These are phyloP conservation scores for Penicillium parvum DNA, from an alignment of 495 filamentous ascomycete genomes.

Conservation along the genomic window DNA sequence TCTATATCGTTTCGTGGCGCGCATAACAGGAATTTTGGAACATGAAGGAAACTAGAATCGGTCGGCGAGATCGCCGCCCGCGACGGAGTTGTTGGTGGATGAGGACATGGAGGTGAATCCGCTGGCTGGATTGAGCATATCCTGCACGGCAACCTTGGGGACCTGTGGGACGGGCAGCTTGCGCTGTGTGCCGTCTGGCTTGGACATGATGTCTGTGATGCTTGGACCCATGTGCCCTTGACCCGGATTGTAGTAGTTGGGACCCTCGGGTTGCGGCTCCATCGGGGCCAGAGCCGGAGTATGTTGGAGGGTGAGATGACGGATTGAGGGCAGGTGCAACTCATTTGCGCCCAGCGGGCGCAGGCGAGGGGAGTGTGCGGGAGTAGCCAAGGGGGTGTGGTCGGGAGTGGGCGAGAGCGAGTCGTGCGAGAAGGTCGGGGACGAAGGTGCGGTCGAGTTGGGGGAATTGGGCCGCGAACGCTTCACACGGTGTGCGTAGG, in stretches of 20 bases:
- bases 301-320: constrained; percentile 79
- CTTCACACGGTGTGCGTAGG: constrained; percentile 68
- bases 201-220: constrained; percentile 88
- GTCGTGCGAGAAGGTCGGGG: constrained; percentile 96
- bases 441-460: constrained; percentile 90
- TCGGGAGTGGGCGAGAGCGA: constrained; percentile 94
- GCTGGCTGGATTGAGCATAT: constrained; percentile 64
- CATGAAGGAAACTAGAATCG: constrained; percentile 30
- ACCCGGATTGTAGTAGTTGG: constrained; percentile 54
- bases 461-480: constrained; percentile 89
- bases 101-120: constrained; percentile 57
- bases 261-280: constrained; percentile 66
- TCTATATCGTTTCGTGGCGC: constrained; percentile 46
- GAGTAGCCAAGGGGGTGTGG: constrained; percentile 92
- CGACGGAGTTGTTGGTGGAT: constrained; percentile 47
- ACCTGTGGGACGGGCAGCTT: constrained; percentile 92
- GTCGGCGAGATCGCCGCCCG: constrained; percentile 38
- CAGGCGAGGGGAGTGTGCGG: constrained; percentile 90
- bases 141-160: constrained; percentile 85
- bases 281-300: constrained; percentile 89
- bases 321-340: constrained; percentile 78
- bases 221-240: constrained; percentile 59
- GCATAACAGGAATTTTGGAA: constrained; percentile 25
- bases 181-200: constrained; percentile 77
- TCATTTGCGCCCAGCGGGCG: constrained; percentile 68